Evolutionary conservation across 192 early-diverging fungal species (phyloP).

Genomic region (Gigaspora rosea): DNA sequence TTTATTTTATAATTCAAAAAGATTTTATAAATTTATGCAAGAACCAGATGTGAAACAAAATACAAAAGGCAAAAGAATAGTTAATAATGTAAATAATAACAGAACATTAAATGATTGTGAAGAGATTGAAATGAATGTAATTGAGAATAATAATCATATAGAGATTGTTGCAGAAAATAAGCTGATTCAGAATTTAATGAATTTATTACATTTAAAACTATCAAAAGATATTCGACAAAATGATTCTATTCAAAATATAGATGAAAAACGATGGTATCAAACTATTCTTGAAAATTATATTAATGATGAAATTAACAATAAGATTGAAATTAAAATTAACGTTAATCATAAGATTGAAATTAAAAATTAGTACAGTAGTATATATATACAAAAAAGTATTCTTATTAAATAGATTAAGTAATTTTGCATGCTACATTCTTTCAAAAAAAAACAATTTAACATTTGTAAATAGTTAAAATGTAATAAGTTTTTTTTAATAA

Average conservation of each 20-base stretch:
- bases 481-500: no score
- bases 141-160: neutral
- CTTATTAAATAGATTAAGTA: no score
- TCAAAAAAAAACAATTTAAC: no score
- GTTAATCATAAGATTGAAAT: no score
- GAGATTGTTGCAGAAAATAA: neutral
- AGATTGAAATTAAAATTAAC: neutral
- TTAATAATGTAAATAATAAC: neutral
- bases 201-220: neutral
- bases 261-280: neutral
- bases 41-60: neutral
- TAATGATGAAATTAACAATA: neutral
- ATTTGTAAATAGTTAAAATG: no score
- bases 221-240: neutral
- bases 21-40: no score
- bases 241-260: neutral
- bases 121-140: neutral
- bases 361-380: no score
- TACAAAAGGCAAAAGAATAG: neutral
- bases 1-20: conserved; percentile 1
- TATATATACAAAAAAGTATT: no score
- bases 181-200: neutral
- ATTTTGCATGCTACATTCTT: no score
- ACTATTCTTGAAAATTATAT: neutral
- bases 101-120: neutral